A percentile compares a stretch with the other conserved stretches of the same genome.
phyloP scores from a whole-genome alignment of 164 flowering plant genomes.

The Pachysandra terminalis region DNA sequence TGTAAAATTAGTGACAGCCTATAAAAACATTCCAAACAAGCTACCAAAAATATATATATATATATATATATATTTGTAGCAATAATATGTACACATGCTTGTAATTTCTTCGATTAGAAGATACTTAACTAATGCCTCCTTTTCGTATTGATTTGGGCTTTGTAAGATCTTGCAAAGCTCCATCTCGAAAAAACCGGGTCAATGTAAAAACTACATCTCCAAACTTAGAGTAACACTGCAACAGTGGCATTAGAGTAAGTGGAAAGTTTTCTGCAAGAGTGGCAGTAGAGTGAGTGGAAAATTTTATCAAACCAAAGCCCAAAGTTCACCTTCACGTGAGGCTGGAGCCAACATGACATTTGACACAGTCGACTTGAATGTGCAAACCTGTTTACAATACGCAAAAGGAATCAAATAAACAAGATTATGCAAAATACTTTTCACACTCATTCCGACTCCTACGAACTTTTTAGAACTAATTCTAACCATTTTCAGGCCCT shows the following conservation, averaged over 20 bases:
- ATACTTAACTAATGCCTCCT: slow-evolving; percentile 28
- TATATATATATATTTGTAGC: background rate
- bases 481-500: too few relatives aligned
- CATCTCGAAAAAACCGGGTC: slow-evolving; percentile 82
- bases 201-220: slow-evolving; percentile 82
- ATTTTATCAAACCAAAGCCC: background rate
- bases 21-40: background rate
- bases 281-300: slow-evolving; percentile 9
- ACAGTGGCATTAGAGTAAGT: slow-evolving; percentile 13
- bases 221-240: slow-evolving; percentile 84
- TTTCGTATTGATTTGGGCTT: slow-evolving; percentile 25
- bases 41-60: background rate
- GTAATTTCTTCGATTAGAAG: background rate
- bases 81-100: background rate
- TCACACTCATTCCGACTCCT: too few relatives aligned
- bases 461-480: too few relatives aligned
- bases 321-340: slow-evolving; percentile 69
- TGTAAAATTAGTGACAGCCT: too few relatives aligned
- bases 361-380: slow-evolving; percentile 58
- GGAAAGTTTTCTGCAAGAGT: slow-evolving; percentile 19
- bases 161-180: slow-evolving; percentile 21
- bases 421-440: too few relatives aligned
- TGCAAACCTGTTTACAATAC: slow-evolving; percentile 49
- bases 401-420: too few relatives aligned
- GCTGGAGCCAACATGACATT: slow-evolving; percentile 87